These are phyloP conservation scores for Didymella pinodella DNA, from an alignment of 2,329 filamentous ascomycete species.

Conservation along the genomic window DNA sequence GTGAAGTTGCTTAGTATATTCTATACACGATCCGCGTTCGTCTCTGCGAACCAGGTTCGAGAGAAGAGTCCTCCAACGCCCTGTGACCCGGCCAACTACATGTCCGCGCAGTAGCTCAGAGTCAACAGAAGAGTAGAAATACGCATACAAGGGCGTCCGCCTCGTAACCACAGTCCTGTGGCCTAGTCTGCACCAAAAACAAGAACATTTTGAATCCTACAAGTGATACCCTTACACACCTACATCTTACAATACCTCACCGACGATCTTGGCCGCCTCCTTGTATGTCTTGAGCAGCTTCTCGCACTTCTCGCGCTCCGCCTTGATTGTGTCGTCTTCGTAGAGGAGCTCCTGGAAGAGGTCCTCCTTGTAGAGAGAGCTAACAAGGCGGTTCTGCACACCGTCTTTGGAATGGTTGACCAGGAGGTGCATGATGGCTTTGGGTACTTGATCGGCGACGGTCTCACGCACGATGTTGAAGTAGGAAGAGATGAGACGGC, in stretches of 20 bases:
- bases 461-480: conserved; percentile 99
- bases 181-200: conserved; percentile 4
- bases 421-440: conserved; percentile 97
- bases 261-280: conserved; percentile 97
- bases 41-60: conserved; percentile 6
- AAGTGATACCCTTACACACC: conserved; percentile 30
- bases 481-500: conserved; percentile 95
- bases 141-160: conserved; percentile 29
- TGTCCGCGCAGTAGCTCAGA: conserved; percentile 1
- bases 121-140: conserved; percentile 29
- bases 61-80: conserved; percentile 18
- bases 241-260: conserved; percentile 71
- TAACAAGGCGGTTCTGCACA: conserved; percentile 95
- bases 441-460: conserved; percentile 98
- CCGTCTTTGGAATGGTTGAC: conserved; percentile 99
- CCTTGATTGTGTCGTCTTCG: conserved; percentile 97
- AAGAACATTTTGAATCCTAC: conserved; percentile 35
- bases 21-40: conserved; percentile 14
- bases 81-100: conserved; percentile 10
- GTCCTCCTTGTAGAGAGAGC: conserved; percentile 90
- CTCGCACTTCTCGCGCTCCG: conserved; percentile 98
- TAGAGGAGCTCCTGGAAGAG: conserved; percentile 93
- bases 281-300: conserved; percentile 93
- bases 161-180: conserved; percentile 2
- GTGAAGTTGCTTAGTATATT: conserved; percentile 7